phyloP scores from a whole-genome alignment of 305 asterid species.

The Solanum hybrid region DNA sequence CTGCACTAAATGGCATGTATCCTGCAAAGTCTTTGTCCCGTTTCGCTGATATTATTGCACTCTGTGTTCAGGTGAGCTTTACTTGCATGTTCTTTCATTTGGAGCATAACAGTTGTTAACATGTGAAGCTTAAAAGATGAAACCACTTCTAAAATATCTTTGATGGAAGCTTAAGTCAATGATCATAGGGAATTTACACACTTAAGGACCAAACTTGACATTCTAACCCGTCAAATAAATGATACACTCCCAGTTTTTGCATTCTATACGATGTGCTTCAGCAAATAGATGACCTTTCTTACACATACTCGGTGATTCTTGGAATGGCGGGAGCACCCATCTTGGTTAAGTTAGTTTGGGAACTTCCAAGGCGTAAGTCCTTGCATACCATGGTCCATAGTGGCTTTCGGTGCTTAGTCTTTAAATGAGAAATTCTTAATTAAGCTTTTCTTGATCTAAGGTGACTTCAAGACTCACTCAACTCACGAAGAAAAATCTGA shows the following conservation, averaged over 20 bases:
- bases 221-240: not conserved
- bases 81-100: not conserved
- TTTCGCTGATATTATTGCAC: constrained; percentile 86
- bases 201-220: not conserved
- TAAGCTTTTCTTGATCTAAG: not conserved
- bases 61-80: constrained; percentile 84
- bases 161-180: not conserved
- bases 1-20: constrained; percentile 83
- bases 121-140: not conserved
- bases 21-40: constrained; percentile 97
- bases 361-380: not conserved
- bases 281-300: not conserved
- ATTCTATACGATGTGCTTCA: not conserved
- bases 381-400: not conserved
- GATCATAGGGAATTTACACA: not conserved
- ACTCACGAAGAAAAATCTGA: not conserved
- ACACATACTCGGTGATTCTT: not conserved
- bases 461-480: not conserved
- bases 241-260: not conserved
- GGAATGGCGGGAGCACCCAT: not conserved
- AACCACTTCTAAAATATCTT: not conserved
- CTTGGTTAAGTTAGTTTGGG: not conserved
- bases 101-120: not conserved
- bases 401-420: not conserved
- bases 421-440: not conserved